Conservation (phyloP, 306 rosid species). For the Castanea sativa region DNA sequence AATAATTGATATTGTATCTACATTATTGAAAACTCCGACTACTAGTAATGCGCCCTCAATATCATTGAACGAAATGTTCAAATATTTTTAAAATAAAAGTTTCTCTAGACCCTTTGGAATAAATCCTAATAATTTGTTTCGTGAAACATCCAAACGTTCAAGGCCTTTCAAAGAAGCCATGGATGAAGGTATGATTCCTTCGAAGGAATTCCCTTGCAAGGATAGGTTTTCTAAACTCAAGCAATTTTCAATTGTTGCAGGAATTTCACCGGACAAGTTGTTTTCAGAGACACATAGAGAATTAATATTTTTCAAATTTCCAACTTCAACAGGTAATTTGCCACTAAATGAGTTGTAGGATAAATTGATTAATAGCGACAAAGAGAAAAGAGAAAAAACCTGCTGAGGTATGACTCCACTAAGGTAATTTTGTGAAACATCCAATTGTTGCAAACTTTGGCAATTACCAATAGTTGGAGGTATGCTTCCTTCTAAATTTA, state of each 20-base stretch:
- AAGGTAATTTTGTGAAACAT: constrained; percentile 9
- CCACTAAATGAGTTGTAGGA: constrained; percentile 32
- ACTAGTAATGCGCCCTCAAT: constrained; percentile 41
- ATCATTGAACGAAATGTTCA: constrained; percentile 42
- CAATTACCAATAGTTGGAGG: constrained; percentile 22
- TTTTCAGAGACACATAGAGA: constrained; percentile 25
- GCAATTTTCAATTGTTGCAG: constrained; percentile 24
- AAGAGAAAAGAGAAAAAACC: background rate
- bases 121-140: constrained; percentile 22
- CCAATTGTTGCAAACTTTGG: background rate
- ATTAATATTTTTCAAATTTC: constrained; percentile 11
- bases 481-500: constrained; percentile 26
- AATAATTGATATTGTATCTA: background rate
- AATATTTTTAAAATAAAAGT: background rate
- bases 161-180: constrained; percentile 33
- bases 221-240: constrained; percentile 18
- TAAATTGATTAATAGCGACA: constrained; percentile 11
- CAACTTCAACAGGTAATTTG: constrained; percentile 1
- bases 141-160: constrained; percentile 26
- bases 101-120: constrained; percentile 30
- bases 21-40: constrained; percentile 30
- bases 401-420: constrained; percentile 31
- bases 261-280: constrained; percentile 19
- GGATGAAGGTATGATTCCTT: constrained; percentile 31
- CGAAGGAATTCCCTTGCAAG: constrained; percentile 24